A percentile compares a stretch with the other conserved stretches of the same genome.
Conservation (phyloP, 805 yeast species). For the Pichia pseudocactophila region DNA sequence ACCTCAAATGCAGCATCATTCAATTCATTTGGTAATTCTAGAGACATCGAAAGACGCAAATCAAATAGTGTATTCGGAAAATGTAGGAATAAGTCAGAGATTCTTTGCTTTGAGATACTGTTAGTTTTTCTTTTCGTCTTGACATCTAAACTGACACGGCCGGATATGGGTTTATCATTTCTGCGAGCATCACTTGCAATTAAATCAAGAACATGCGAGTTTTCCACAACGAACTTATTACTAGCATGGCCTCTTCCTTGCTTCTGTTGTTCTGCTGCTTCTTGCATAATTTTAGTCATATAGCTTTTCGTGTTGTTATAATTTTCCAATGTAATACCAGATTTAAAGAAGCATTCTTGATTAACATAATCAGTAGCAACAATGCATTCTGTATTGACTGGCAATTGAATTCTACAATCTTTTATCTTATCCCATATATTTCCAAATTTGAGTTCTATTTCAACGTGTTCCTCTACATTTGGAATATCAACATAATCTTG, state of each 20-base stretch:
- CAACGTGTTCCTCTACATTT: slow-evolving; percentile 44
- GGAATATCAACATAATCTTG: slow-evolving; percentile 31
- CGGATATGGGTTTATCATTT: slow-evolving; percentile 53
- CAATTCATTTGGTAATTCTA: slow-evolving; percentile 66
- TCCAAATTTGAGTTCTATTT: slow-evolving; percentile 70
- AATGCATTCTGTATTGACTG: slow-evolving; percentile 61
- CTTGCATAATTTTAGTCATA: slow-evolving; percentile 42
- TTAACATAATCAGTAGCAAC: slow-evolving; percentile 40
- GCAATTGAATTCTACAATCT: slow-evolving; percentile 55
- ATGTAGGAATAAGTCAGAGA: slow-evolving; percentile 63
- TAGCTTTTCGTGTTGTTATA: slow-evolving; percentile 48
- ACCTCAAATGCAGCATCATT: slow-evolving; percentile 43
- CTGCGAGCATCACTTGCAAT: slow-evolving; percentile 54
- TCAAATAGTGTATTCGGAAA: slow-evolving; percentile 76
- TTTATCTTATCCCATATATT: slow-evolving; percentile 53
- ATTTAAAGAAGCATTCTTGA: slow-evolving; percentile 47
- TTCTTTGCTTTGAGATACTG: slow-evolving; percentile 62
- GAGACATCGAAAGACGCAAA: slow-evolving; percentile 61
- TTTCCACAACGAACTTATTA: slow-evolving; percentile 49
- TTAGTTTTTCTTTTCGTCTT: slow-evolving; percentile 58
- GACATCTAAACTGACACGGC: slow-evolving; percentile 60
- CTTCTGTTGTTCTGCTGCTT: slow-evolving; percentile 13
- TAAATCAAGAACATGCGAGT: slow-evolving; percentile 54
- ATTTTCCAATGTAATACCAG: slow-evolving; percentile 57
- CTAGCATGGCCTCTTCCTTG: slow-evolving; percentile 9